Evolutionary conservation across 2,329 filamentous ascomycete species (phyloP).

Genomic region (Capronia americana): DNA sequence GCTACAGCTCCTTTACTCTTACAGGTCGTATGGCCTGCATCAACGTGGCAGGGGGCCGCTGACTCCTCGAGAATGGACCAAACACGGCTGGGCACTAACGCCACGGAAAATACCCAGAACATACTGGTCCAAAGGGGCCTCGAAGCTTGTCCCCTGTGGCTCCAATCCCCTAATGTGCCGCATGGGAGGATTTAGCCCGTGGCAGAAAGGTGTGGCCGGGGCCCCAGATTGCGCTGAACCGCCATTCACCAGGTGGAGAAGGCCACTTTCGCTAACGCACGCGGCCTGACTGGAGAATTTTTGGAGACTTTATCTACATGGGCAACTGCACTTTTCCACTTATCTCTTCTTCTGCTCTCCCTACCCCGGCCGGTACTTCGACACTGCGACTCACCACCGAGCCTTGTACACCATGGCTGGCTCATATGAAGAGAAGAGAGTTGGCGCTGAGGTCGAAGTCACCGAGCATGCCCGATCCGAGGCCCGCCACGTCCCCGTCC

Average conservation of each 20-base stretch:
- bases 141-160: background rate
- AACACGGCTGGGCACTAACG: background rate
- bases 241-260: background rate
- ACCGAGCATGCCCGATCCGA: constrained; percentile 8
- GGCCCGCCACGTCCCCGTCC: constrained; percentile 6
- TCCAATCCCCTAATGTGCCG: background rate
- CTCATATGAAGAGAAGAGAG: constrained; percentile 8
- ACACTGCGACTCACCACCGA: background rate
- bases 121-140: background rate
- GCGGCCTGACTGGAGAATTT: background rate
- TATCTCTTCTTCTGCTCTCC: background rate
- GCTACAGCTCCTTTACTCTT: background rate
- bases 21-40: background rate
- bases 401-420: constrained; percentile 8
- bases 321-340: background rate
- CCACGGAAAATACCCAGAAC: background rate
- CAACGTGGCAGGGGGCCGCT: too few relatives aligned
- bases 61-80: background rate
- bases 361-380: background rate
- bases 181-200: background rate
- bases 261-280: background rate
- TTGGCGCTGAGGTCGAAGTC: constrained; percentile 4
- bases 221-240: background rate
- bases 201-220: background rate
- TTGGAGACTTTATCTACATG: background rate